Percentiles rank a stretch among this genome's conserved stretches.
Evolutionary conservation across 1,284 basidiomycete species (phyloP).

Genomic region (Athelia psychrophila): DNA sequence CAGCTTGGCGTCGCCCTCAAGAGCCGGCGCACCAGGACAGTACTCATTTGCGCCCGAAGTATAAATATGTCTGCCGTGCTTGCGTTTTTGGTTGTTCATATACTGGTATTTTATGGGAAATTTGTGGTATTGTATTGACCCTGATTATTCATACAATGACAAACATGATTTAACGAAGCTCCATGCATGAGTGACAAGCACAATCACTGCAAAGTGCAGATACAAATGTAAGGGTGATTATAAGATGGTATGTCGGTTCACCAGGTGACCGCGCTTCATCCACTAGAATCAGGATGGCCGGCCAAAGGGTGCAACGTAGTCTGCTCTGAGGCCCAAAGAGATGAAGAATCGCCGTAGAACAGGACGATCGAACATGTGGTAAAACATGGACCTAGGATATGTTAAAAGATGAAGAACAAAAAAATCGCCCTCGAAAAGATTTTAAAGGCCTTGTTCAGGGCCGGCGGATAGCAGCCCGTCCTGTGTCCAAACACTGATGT

Average conservation of each 20-base stretch:
- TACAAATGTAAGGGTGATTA: background rate
- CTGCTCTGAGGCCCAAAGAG: conserved; percentile 53
- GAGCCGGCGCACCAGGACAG: background rate
- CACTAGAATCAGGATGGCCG: conserved; percentile 44
- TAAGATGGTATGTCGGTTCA: conserved; percentile 43
- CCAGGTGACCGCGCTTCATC: conserved; percentile 62
- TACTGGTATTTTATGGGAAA: background rate
- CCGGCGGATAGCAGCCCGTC: no score
- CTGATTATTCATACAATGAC: background rate
- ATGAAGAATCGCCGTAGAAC: conserved; percentile 45
- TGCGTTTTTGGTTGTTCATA: background rate
- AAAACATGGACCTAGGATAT: conserved; percentile 49
- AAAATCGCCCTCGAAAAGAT: background rate
- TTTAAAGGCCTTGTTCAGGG: conserved; percentile 38
- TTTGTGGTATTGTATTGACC: background rate
- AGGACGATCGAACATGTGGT: conserved; percentile 57
- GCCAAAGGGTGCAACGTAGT: conserved; percentile 56
- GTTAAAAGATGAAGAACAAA: conserved; percentile 57
- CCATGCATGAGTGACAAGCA: no score
- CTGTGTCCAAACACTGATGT: no score
- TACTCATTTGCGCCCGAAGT: background rate
- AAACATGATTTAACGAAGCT: background rate
- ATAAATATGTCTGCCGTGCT: background rate
- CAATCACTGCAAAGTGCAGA: background rate
- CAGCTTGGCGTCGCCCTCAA: background rate